phyloP scores from a whole-genome alignment of 805 yeast species.

The Zygoascus flipseniorum region DNA sequence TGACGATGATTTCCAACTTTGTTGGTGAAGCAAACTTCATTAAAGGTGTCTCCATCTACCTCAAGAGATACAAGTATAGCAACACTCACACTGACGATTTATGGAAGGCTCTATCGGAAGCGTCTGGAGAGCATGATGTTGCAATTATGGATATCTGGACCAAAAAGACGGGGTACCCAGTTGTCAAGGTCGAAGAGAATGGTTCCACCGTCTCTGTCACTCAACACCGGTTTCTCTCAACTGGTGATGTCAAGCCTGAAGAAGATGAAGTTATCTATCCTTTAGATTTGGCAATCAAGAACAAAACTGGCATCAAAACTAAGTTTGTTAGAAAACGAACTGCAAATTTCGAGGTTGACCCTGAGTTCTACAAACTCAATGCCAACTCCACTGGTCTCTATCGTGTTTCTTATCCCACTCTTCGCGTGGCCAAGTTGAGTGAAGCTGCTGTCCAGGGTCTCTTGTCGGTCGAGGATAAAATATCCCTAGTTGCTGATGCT shows the following conservation, averaged over 20 bases:
- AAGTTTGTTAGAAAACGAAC: constrained; percentile 4
- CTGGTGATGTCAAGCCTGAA: constrained; percentile 69
- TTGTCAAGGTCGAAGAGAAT: constrained; percentile 54
- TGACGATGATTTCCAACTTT: constrained; percentile 75
- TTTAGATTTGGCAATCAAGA: constrained; percentile 47
- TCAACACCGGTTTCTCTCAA: constrained; percentile 66
- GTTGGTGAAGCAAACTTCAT: constrained; percentile 70
- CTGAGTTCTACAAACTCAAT: constrained; percentile 48
- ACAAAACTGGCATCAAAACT: constrained; percentile 40
- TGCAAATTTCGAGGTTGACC: not conserved
- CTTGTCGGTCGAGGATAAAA: constrained; percentile 51
- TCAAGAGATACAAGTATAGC: constrained; percentile 67
- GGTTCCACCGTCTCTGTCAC: constrained; percentile 43
- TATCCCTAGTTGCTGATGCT: constrained; percentile 55
- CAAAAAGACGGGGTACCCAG: constrained; percentile 69
- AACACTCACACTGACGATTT: constrained; percentile 70
- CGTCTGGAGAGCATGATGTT: constrained; percentile 63
- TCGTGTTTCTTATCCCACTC: constrained; percentile 47
- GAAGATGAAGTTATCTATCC: constrained; percentile 63
- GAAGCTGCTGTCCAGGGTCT: constrained; percentile 42
- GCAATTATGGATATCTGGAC: constrained; percentile 77
- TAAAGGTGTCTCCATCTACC: constrained; percentile 70
- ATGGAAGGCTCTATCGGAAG: constrained; percentile 66
- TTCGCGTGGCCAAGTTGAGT: constrained; percentile 45
- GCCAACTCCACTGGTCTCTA: constrained; percentile 54